phyloP scores from a whole-genome alignment of 768 basidiomycete genomes.

The Zangia roseola region DNA sequence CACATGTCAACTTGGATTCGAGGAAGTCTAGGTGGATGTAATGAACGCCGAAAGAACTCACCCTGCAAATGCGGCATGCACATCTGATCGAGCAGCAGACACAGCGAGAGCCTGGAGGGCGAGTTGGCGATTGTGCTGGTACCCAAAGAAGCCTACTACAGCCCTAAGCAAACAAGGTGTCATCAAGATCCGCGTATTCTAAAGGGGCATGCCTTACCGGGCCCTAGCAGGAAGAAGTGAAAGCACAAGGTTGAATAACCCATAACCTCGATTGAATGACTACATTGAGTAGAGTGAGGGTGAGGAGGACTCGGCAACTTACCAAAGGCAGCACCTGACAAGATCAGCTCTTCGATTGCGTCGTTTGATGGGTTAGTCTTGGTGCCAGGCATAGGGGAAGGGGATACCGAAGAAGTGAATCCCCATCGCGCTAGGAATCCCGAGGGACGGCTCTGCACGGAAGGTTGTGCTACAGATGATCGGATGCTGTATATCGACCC shows the following conservation, averaged over 20 bases:
- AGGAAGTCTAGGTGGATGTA: not conserved
- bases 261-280: conserved; percentile 39
- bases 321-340: conserved; percentile 80
- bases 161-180: conserved; percentile 39
- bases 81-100: conserved; percentile 62
- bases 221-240: conserved; percentile 71
- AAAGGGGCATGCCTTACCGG: conserved; percentile 43
- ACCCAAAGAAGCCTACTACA: conserved; percentile 75
- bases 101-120: conserved; percentile 70
- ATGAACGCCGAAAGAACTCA: conserved; percentile 31
- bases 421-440: conserved; percentile 42
- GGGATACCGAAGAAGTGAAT: conserved; percentile 10
- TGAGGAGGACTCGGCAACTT: conserved; percentile 14
- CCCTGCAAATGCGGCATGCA: conserved; percentile 79
- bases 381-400: conserved; percentile 17
- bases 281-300: not conserved
- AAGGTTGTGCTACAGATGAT: conserved; percentile 18
- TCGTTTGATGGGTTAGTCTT: conserved; percentile 41
- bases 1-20: not conserved
- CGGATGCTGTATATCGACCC: conserved; percentile 25
- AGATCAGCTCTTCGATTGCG: conserved; percentile 66
- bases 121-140: conserved; percentile 65
- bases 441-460: conserved; percentile 17
- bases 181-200: not conserved
- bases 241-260: conserved; percentile 78